Evolutionary conservation across 768 basidiomycete genomes (phyloP), one percentile per base, ranked within the genome.

Genomic region (Sistotremastrum niveocremeum): DNA sequence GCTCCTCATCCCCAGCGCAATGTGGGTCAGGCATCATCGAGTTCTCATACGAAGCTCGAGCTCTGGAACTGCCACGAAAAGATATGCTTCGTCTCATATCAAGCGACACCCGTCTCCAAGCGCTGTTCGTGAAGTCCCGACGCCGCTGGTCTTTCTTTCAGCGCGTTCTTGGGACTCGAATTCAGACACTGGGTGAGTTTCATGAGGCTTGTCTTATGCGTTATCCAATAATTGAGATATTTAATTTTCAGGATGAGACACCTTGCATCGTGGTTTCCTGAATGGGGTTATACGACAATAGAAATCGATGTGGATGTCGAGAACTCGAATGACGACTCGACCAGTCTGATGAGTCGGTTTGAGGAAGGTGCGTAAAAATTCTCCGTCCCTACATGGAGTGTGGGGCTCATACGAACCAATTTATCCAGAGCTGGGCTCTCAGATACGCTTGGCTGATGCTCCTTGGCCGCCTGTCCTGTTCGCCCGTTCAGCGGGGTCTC

Each of bases 391-490:
- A 33, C 42, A 30, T 37, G 6, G 20, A 8, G 34, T n/a, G 20
- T 7, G 32, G 34, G 12, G 45, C 38, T 30, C 41, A 45, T 43
- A 8, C 40, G 34, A 46, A 20, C 20, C 20, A 31, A 29, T 38
- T 30, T 8, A 8, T 41, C 28, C 51, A 75, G 74, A 69, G 46
- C 56, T 77, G 34, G 59, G 60, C 39, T 60, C 60, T 20, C 62
- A 68, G 34, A 60, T 78, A 42, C 64, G 65, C 12, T 56, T 66
- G 6, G 61, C 69, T 10, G 60, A 57, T 4, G 67, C 69, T 36
- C 69, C 76, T 6, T 79, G 78, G 49, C 72, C 77, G 0, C 78
- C 78, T 1, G 67, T 80, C 32, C 62, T 81, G 35, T 62, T 79
- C 49, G 70, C 77, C 2, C 67, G 68, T 29, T 65, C 66, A 5